Evolutionary conservation across 768 basidiomycete genomes (phyloP), one percentile per base, ranked within the genome.

Genomic region (Terana coerulea): DNA sequence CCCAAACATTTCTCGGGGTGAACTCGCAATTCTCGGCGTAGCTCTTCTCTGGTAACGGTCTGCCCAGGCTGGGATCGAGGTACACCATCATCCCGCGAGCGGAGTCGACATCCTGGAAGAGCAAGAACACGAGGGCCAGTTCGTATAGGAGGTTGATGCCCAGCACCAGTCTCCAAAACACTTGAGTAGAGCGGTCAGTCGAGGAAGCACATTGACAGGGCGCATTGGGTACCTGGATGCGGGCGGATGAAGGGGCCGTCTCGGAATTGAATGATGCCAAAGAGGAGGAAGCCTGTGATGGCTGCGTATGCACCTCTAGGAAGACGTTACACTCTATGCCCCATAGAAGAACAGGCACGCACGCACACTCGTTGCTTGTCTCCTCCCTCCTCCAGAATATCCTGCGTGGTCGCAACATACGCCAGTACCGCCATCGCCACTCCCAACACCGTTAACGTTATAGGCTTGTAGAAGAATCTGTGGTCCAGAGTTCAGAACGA

Each of bases 231-330:
- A 63, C 64, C 61, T 53, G 91, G 91, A 66, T 94, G 91, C 0
- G 91, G 91, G 31, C 91, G 83, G 63, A 93, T 77, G 67, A 89
- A 94, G 26, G 91, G 91, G 0, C 91, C 91, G 64, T 94, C 91
- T 52, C 91, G 84, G 62, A 93, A 92, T 61, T 94, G 91, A 44
- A 94, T 75, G 79, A 88, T 86, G 25, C 87, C 88, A 68, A 91
- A 93, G 54, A 80, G 67, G 52, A 93, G 75, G 67, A 93, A 93
- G 36, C 85, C 78, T 9, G 76, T 75, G 42, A 87, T 73, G 10
- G 85, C 77, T 47, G 91, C 90, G 57, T 90, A 92, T 37, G 79
- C 76, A 24, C 91, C 91, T 44, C 90, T 91, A 61, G 25, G 47
- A 19, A n/a, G 34, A 10, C n/a, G n/a, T n/a, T 43, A 43, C 31